phyloP scores from a whole-genome alignment of 2,329 filamentous ascomycete species.

The Hymenoscyphus occultus region DNA sequence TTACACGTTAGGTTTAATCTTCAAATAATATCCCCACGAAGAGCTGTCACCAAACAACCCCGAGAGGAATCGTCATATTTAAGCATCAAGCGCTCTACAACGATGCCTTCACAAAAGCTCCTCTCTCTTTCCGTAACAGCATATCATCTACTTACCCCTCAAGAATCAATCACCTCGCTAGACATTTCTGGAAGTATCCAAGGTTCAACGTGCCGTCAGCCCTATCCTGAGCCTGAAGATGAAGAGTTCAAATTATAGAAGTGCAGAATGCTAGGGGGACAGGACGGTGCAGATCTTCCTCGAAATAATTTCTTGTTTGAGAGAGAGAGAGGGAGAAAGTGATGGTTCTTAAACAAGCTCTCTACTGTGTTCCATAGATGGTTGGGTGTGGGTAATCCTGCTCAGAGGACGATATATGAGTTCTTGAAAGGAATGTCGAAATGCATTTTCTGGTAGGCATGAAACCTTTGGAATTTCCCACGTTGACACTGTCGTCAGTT shows the following conservation, averaged over 20 bases:
- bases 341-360: constrained; percentile 15
- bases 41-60: constrained; percentile 25
- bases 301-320: constrained; percentile 11
- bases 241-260: constrained; percentile 26
- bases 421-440: constrained; percentile 23
- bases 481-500: constrained; percentile 26
- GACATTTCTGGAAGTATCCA: constrained; percentile 26
- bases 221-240: constrained; percentile 18
- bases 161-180: constrained; percentile 25
- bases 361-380: constrained; percentile 20
- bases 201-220: constrained; percentile 24
- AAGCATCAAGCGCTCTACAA: constrained; percentile 24
- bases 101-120: constrained; percentile 27
- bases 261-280: constrained; percentile 26
- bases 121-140: constrained; percentile 24
- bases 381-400: constrained; percentile 23
- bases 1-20: constrained; percentile 21
- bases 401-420: constrained; percentile 24
- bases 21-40: constrained; percentile 20
- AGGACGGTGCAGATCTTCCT: constrained; percentile 23
- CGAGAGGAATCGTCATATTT: constrained; percentile 28
- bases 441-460: constrained; percentile 24
- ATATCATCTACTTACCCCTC: constrained; percentile 23
- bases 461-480: constrained; percentile 23
- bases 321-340: constrained; percentile 12